phyloP scores from a whole-genome alignment of 441 rosid genomes.

The Euphorbia celastroides region DNA sequence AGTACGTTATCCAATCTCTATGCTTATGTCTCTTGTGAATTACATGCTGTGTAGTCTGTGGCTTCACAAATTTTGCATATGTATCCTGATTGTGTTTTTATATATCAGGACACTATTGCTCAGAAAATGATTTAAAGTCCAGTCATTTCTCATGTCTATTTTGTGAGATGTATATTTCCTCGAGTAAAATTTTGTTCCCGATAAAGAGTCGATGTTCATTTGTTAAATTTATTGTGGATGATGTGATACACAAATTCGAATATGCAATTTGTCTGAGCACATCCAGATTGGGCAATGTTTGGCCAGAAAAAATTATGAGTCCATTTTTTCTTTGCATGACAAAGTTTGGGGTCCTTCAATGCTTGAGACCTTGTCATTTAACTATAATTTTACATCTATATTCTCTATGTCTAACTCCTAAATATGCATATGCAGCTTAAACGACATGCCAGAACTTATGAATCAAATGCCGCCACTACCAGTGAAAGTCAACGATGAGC shows the following conservation, averaged over 20 bases:
- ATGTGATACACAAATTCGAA: background rate
- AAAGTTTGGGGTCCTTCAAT: background rate
- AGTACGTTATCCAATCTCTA: conserved; percentile 37
- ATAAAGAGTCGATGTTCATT: background rate
- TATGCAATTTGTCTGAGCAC: background rate
- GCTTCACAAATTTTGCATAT: conserved; percentile 3
- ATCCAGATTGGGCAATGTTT: background rate
- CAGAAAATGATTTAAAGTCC: background rate
- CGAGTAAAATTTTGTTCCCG: background rate
- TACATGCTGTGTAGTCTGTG: background rate
- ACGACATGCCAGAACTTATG: conserved; percentile 80
- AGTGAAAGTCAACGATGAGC: conserved; percentile 72
- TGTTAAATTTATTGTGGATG: background rate
- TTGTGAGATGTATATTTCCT: background rate
- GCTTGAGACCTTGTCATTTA: background rate
- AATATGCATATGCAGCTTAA: conserved; percentile 45
- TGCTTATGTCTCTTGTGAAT: conserved; percentile 3
- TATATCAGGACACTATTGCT: background rate
- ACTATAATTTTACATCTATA: background rate
- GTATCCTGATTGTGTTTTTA: background rate
- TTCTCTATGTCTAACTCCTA: conserved; percentile 12
- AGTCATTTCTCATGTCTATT: background rate
- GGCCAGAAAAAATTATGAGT: background rate
- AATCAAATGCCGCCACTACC: conserved; percentile 93
- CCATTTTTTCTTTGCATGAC: background rate